phyloP scores from a whole-genome alignment of 2,329 filamentous ascomycete species.

The Pseudogymnoascus destructans region DNA sequence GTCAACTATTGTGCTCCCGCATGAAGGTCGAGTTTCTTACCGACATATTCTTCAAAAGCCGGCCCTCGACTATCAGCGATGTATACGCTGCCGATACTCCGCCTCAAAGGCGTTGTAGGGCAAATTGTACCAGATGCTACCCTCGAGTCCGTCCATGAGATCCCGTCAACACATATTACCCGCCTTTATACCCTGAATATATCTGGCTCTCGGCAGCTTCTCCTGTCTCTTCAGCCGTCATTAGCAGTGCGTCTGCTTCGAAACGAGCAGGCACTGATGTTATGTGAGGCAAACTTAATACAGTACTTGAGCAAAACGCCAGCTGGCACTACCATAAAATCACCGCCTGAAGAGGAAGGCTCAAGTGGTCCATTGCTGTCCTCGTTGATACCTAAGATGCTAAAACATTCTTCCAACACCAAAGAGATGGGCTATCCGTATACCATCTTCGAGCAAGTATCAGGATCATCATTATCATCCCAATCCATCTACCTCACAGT shows the following conservation, averaged over 20 bases:
- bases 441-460: conserved; percentile 20
- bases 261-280: conserved; percentile 22
- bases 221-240: conserved; percentile 11
- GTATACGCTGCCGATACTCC: conserved; percentile 23
- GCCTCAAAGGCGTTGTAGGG: conserved; percentile 23
- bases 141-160: conserved; percentile 22
- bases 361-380: conserved; percentile 6
- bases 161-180: conserved; percentile 23
- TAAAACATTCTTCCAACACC: conserved; percentile 24
- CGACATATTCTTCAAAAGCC: conserved; percentile 16
- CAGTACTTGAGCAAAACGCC: neutral
- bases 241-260: conserved; percentile 19
- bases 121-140: conserved; percentile 20
- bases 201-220: conserved; percentile 21
- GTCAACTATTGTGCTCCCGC: neutral
- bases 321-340: neutral
- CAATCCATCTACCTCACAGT: conserved; percentile 20
- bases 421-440: conserved; percentile 24
- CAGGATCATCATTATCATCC: conserved; percentile 20
- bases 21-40: neutral
- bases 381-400: conserved; percentile 20
- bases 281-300: conserved; percentile 21
- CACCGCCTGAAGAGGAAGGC: neutral
- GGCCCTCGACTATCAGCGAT: conserved; percentile 21
- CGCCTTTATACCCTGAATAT: conserved; percentile 24